These are phyloP conservation scores for Penicillium taxi DNA, from an alignment of 495 filamentous ascomycete genomes.

Conservation along the genomic window DNA sequence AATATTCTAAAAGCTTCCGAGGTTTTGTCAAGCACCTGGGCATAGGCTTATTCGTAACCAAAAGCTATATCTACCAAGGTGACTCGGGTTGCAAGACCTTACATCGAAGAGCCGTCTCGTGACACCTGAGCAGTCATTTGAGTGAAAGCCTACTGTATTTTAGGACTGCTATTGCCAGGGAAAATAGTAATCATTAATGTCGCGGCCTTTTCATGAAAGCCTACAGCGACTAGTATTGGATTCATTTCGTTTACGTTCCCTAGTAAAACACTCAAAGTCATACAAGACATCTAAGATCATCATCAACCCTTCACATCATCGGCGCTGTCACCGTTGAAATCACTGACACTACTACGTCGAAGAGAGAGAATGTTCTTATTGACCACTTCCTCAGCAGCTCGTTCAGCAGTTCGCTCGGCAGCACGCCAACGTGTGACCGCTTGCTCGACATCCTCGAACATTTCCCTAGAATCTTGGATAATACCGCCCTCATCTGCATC, in stretches of 20 bases:
- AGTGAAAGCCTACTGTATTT: too few species aligned
- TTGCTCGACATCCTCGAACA: slow-evolving; percentile 72
- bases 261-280: slow-evolving; percentile 20
- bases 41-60: too few species aligned
- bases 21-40: too few species aligned
- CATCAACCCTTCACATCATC: slow-evolving; percentile 34
- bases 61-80: too few species aligned
- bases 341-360: slow-evolving; percentile 36
- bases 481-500: slow-evolving; percentile 67
- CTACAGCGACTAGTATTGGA: too few species aligned
- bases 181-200: too few species aligned
- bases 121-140: too few species aligned
- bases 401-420: slow-evolving; percentile 48
- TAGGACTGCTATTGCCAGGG: too few species aligned
- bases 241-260: slow-evolving; percentile 12
- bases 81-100: too few species aligned
- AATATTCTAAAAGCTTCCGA: too few species aligned
- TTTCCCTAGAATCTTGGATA: slow-evolving; percentile 71
- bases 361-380: slow-evolving; percentile 37
- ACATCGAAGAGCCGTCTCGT: too few species aligned
- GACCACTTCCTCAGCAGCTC: slow-evolving; percentile 34
- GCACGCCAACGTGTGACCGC: slow-evolving; percentile 51
- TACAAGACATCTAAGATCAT: slow-evolving; percentile 21
- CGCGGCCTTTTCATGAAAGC: too few species aligned
- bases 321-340: slow-evolving; percentile 35